A percentile compares a stretch with the other conserved stretches of the same genome.
Conservation (phyloP, 176 grass and related monocot species). For the Ensete ventricosum region DNA sequence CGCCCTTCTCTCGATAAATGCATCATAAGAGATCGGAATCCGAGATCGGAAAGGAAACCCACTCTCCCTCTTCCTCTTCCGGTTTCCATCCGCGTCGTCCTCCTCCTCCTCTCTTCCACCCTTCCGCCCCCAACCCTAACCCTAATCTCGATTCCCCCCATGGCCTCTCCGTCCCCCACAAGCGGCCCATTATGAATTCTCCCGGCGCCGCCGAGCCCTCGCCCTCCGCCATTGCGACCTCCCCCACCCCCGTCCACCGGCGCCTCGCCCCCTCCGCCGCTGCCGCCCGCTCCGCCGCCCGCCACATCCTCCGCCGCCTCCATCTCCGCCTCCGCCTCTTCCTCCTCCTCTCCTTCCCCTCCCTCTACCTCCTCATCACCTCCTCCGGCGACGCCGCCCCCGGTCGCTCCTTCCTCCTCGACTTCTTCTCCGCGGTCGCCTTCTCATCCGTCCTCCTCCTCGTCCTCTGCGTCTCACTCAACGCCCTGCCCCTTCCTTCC, state of each 20-base stretch:
- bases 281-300: slow-evolving; percentile 15
- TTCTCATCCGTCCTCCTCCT: slow-evolving; percentile 83
- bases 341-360: slow-evolving; percentile 58
- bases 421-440: slow-evolving; percentile 88
- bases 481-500: slow-evolving; percentile 20
- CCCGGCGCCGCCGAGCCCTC: slow-evolving; percentile 27
- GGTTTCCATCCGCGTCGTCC: background rate
- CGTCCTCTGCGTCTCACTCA: slow-evolving; percentile 58
- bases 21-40: slow-evolving; percentile 2
- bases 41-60: background rate
- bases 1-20: background rate
- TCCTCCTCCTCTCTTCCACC: slow-evolving; percentile 9
- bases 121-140: slow-evolving; percentile 11
- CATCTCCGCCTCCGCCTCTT: slow-evolving; percentile 66
- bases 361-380: slow-evolving; percentile 54
- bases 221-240: slow-evolving; percentile 22
- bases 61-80: background rate
- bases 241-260: slow-evolving; percentile 31
- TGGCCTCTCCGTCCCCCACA: slow-evolving; percentile 44
- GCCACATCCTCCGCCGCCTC: slow-evolving; percentile 38
- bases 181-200: slow-evolving; percentile 45
- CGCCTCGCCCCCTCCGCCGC: slow-evolving; percentile 19
- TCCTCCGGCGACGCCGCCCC: slow-evolving; percentile 39
- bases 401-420: slow-evolving; percentile 73
- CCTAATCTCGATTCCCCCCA: slow-evolving; percentile 27